Conservation (phyloP, 805 yeast species). For the Yarrowia sp. region DNA sequence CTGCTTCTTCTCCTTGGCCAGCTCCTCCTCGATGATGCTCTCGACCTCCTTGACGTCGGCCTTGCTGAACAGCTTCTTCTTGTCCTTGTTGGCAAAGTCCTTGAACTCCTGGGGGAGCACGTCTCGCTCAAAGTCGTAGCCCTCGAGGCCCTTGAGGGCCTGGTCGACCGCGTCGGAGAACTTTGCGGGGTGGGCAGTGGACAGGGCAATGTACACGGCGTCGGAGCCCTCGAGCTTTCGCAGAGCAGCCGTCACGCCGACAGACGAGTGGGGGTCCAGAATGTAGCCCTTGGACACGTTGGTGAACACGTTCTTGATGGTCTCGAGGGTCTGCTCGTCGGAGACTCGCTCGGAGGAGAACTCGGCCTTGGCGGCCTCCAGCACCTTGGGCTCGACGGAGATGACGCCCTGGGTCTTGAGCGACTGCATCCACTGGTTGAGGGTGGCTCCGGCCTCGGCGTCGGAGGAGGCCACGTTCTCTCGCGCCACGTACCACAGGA, state of each 20-base stretch:
- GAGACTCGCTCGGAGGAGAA: conserved; percentile 79
- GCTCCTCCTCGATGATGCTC: conserved; percentile 68
- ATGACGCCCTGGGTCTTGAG: conserved; percentile 77
- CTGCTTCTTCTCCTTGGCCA: conserved; percentile 45
- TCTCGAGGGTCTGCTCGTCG: conserved; percentile 71
- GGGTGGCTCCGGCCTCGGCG: conserved; percentile 66
- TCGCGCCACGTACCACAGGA: conserved; percentile 89
- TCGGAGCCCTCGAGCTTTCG: conserved; percentile 50
- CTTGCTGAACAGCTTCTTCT: conserved; percentile 68
- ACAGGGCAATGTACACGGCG: conserved; percentile 63
- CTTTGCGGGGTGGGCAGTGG: conserved; percentile 99
- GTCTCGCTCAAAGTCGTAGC: conserved; percentile 80
- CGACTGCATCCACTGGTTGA: conserved; percentile 73
- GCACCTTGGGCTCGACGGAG: conserved; percentile 60
- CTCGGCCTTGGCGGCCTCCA: conserved; percentile 62
- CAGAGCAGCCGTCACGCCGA: conserved; percentile 80
- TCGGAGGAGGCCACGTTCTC: conserved; percentile 60
- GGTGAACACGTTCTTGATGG: conserved; percentile 70
- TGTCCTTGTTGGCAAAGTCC: conserved; percentile 64
- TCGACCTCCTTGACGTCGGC: conserved; percentile 76
- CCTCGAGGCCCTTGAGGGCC: conserved; percentile 63
- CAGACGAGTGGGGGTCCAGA: conserved; percentile 95
- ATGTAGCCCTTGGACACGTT: conserved; percentile 64
- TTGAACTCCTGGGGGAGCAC: conserved; percentile 88
- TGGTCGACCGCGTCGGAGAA: conserved; percentile 92